Evolutionary conservation across 768 basidiomycete species (phyloP).

Genomic region (Trametes gibbosa): DNA sequence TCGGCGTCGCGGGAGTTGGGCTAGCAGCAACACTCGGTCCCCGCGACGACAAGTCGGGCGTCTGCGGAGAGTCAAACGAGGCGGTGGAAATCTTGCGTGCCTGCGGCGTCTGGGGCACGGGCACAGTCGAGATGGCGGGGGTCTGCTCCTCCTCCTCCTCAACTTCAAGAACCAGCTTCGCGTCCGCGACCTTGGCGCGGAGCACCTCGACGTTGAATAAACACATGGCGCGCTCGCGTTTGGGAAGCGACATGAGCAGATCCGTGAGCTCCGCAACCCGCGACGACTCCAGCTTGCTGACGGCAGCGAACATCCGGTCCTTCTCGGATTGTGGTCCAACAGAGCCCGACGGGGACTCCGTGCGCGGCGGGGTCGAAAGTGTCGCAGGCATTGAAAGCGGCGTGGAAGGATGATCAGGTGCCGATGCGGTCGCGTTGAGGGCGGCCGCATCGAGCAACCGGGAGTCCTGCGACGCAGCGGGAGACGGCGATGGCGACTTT

Average conservation of each 20-base stretch:
- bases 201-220: slow-evolving; percentile 84
- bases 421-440: slow-evolving; percentile 73
- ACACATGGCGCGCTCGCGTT: slow-evolving; percentile 88
- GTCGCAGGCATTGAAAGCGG: slow-evolving; percentile 77
- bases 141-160: slow-evolving; percentile 55
- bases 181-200: slow-evolving; percentile 74
- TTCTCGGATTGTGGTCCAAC: slow-evolving; percentile 60
- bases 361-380: slow-evolving; percentile 78
- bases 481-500: slow-evolving; percentile 47
- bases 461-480: slow-evolving; percentile 67
- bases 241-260: slow-evolving; percentile 81
- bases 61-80: slow-evolving; percentile 54
- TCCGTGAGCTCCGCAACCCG: slow-evolving; percentile 68
- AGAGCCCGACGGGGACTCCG: slow-evolving; percentile 71
- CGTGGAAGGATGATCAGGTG: slow-evolving; percentile 88
- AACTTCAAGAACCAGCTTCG: slow-evolving; percentile 76
- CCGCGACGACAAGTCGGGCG: slow-evolving; percentile 73
- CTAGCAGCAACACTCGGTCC: slow-evolving; percentile 72
- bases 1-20: slow-evolving; percentile 63
- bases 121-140: slow-evolving; percentile 35
- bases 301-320: slow-evolving; percentile 69
- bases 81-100: slow-evolving; percentile 48
- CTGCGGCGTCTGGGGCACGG: slow-evolving; percentile 56
- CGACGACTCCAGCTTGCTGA: slow-evolving; percentile 59
- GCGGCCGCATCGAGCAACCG: slow-evolving; percentile 61